Conservation (phyloP, 768 basidiomycete species). For the Pulveroboletus frians region DNA sequence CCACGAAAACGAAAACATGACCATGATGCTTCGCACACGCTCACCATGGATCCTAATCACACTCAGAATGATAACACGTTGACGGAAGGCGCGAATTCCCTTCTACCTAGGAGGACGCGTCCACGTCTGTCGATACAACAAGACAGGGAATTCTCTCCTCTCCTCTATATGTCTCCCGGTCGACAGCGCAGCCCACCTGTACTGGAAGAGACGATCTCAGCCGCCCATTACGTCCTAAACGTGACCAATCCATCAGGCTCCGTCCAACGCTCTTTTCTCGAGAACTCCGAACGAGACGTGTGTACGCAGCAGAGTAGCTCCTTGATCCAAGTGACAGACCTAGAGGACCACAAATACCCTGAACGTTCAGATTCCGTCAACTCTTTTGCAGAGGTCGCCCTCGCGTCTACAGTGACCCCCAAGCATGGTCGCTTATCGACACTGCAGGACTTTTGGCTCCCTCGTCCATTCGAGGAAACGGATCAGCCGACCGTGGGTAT, state of each 20-base stretch:
- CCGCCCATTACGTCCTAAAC: background rate
- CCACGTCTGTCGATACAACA: slow-evolving; percentile 3
- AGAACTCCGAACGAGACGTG: background rate
- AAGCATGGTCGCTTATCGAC: slow-evolving; percentile 11
- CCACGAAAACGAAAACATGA: slow-evolving; percentile 18
- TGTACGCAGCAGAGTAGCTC: background rate
- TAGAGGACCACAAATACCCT: background rate
- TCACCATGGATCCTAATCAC: background rate
- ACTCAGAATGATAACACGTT: background rate
- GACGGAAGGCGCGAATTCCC: background rate
- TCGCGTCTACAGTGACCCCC: slow-evolving; percentile 3
- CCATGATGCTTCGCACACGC: background rate
- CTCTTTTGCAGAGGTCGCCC: slow-evolving; percentile 18
- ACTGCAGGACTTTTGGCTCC: slow-evolving; percentile 13
- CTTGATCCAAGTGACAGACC: background rate
- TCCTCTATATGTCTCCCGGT: slow-evolving; percentile 16
- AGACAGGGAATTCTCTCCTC: slow-evolving; percentile 20
- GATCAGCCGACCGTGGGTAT: background rate
- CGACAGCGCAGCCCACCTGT: background rate
- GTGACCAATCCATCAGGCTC: background rate
- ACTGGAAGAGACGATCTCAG: slow-evolving; percentile 4
- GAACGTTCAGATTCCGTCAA: slow-evolving; percentile 8
- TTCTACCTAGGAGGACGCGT: slow-evolving; percentile 1
- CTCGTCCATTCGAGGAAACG: slow-evolving; percentile 19
- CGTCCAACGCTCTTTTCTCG: slow-evolving; percentile 2